phyloP scores from a whole-genome alignment of 1,284 basidiomycete species.

The Apiotrichum gamsii region DNA sequence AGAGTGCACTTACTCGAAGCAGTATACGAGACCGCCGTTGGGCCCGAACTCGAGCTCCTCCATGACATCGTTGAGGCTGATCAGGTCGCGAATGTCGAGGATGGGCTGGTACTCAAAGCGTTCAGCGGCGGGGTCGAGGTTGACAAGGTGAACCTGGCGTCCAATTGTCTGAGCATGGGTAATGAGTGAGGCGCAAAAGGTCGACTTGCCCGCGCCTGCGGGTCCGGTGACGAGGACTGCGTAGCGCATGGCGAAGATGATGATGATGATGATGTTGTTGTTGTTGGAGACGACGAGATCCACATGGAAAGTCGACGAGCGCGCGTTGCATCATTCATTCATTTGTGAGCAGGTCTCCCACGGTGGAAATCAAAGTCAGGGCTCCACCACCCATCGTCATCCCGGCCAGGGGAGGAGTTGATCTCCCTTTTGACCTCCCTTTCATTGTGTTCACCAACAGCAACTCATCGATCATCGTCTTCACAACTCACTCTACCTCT shows the following conservation, averaged over 20 bases:
- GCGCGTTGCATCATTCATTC: neutral
- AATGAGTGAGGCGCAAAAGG: conserved; percentile 82
- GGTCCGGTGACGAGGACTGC: conserved; percentile 68
- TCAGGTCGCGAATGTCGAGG: conserved; percentile 91
- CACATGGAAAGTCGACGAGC: too few species aligned
- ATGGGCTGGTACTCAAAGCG: conserved; percentile 89
- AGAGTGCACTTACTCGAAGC: conserved; percentile 84
- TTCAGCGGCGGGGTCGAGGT: conserved; percentile 93
- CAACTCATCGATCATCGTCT: too few species aligned
- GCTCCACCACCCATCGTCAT: neutral
- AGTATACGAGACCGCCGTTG: conserved; percentile 95
- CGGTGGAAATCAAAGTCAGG: neutral
- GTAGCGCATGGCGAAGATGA: conserved; percentile 63
- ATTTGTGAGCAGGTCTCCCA: neutral
- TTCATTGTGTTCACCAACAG: too few species aligned
- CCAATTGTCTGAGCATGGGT: conserved; percentile 81
- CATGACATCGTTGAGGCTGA: conserved; percentile 95
- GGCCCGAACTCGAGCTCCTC: conserved; percentile 90
- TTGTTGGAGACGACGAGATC: neutral
- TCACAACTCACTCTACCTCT: neutral
- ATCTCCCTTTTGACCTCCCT: too few species aligned
- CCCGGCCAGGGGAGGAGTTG: neutral
- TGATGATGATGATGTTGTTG: neutral
- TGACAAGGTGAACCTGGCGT: conserved; percentile 86
- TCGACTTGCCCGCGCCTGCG: conserved; percentile 96